These are phyloP conservation scores for Calonectria leucothoes DNA, from an alignment of 2,329 filamentous ascomycete species.

Conservation along the genomic window DNA sequence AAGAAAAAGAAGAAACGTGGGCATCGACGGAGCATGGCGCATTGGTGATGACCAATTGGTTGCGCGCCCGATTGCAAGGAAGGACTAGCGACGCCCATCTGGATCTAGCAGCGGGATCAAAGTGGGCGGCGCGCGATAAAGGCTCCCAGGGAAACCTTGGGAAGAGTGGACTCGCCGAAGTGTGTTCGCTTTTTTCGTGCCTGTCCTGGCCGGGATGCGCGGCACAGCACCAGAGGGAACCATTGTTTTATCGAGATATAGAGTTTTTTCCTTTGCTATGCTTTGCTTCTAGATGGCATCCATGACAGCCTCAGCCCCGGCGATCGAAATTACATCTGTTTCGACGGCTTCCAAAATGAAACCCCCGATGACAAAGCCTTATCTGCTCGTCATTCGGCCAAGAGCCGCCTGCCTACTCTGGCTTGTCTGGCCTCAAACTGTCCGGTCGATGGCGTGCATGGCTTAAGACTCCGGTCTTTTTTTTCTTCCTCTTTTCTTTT, in stretches of 20 bases:
- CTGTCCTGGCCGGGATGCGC: not conserved
- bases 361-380: not conserved
- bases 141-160: conserved; percentile 31
- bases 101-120: conserved; percentile 40
- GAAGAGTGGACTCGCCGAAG: conserved; percentile 26
- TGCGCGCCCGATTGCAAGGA: conserved; percentile 37
- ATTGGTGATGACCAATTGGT: conserved; percentile 37
- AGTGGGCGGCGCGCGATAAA: conserved; percentile 41
- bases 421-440: not conserved
- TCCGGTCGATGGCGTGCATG: not conserved
- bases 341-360: not conserved
- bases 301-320: too few relatives aligned
- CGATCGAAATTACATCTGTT: not conserved
- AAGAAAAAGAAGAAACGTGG: conserved; percentile 36
- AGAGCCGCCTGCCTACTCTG: not conserved
- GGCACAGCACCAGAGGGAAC: not conserved
- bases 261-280: too few relatives aligned
- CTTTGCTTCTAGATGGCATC: not conserved
- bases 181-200: conserved; percentile 23
- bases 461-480: not conserved
- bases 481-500: not conserved
- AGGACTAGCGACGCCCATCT: conserved; percentile 39
- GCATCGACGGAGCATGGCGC: conserved; percentile 26
- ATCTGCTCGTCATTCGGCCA: too few relatives aligned
- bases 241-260: not conserved